Conservation (phyloP, 768 basidiomycete species). For the Mrakia blollopis region DNA sequence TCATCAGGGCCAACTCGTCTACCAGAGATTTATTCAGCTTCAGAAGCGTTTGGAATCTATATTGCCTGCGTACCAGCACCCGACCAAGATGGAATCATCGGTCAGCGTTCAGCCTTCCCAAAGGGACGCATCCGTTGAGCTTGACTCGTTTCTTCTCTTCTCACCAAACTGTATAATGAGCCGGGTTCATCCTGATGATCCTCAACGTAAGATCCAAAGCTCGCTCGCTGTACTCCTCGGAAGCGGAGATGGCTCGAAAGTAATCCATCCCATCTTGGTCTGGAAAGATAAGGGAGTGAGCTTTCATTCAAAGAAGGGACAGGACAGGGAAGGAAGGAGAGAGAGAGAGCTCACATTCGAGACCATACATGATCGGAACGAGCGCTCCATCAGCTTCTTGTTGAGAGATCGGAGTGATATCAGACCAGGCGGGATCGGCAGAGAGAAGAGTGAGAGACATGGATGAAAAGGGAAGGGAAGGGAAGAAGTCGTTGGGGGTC, state of each 20-base stretch:
- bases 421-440: slow-evolving; percentile 68
- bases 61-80: slow-evolving; percentile 92
- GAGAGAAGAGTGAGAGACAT: slow-evolving; percentile 45
- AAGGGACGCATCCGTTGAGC: not conserved
- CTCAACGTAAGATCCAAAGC: slow-evolving; percentile 81
- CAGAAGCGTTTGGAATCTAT: slow-evolving; percentile 80
- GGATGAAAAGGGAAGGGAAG: not conserved
- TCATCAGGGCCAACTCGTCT: slow-evolving; percentile 77
- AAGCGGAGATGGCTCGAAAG: slow-evolving; percentile 76
- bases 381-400: slow-evolving; percentile 71
- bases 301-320: slow-evolving; percentile 4
- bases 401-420: slow-evolving; percentile 72
- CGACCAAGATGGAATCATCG: too few species aligned
- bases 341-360: slow-evolving; percentile 63
- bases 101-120: too few species aligned
- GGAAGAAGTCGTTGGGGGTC: not conserved
- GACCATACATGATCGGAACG: slow-evolving; percentile 85
- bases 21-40: slow-evolving; percentile 62
- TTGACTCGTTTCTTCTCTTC: too few species aligned
- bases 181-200: slow-evolving; percentile 86
- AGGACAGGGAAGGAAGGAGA: slow-evolving; percentile 28
- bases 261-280: slow-evolving; percentile 91
- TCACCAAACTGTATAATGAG: slow-evolving; percentile 95
- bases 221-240: slow-evolving; percentile 70
- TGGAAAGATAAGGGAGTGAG: slow-evolving; percentile 42